phyloP scores from a whole-genome alignment of 2,329 filamentous ascomycete species.

The Calonectria multiphialidica region DNA sequence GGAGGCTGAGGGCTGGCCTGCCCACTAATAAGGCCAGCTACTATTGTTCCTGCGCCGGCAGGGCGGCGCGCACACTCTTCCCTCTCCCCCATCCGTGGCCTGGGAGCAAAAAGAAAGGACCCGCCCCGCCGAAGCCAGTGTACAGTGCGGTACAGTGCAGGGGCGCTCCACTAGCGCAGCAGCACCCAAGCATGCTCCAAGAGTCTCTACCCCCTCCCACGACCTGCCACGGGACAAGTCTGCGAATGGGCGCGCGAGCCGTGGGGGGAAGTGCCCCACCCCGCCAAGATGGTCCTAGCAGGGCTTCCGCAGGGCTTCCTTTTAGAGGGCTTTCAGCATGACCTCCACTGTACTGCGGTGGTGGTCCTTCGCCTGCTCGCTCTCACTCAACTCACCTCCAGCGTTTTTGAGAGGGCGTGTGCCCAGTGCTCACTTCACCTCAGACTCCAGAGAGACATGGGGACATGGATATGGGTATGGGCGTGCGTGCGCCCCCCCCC shows the following conservation, averaged over 20 bases:
- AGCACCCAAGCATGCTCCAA: conserved; percentile 7
- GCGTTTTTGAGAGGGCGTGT: conserved; percentile 17
- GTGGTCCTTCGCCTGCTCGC: neutral
- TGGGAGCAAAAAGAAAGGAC: conserved; percentile 16
- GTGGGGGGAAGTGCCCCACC: conserved; percentile 14
- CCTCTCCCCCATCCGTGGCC: neutral
- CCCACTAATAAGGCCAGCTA: neutral
- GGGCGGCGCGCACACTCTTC: conserved; percentile 8
- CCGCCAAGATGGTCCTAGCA: conserved; percentile 19
- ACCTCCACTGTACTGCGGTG: conserved; percentile 5
- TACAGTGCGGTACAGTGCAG: conserved; percentile 18
- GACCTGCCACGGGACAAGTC: conserved; percentile 17
- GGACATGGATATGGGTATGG: neutral
- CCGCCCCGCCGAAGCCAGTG: conserved; percentile 14
- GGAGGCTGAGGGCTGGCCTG: conserved; percentile 9
- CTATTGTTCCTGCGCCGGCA: neutral
- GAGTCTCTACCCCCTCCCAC: conserved; percentile 7
- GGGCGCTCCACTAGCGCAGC: conserved; percentile 11
- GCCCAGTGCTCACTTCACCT: conserved; percentile 13
- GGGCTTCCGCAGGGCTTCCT: conserved; percentile 16
- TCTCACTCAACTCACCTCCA: neutral
- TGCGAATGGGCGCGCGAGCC: conserved; percentile 25
- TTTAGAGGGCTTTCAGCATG: conserved; percentile 11
- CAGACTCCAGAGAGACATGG: conserved; percentile 5
- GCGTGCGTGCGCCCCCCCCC: neutral